Conservation (phyloP, 108 stramenopile genomes). For the Pseudonitzschia multiseries region DNA sequence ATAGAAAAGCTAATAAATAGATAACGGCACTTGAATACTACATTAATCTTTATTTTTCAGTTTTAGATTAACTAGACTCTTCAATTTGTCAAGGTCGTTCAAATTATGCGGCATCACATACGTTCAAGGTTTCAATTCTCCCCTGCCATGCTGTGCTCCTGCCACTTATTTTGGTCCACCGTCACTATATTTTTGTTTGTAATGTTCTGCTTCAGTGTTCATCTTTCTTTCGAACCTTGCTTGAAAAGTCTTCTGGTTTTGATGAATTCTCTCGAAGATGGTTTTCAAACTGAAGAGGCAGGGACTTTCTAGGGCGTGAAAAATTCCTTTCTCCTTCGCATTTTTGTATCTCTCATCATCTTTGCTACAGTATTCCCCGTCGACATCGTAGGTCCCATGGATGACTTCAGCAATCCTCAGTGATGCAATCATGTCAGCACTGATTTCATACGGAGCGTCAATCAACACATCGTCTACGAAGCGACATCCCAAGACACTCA, state of each 20-base stretch:
- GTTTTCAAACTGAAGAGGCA: constrained; percentile 62
- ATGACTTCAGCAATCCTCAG: constrained; percentile 75
- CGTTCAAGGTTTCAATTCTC: background rate
- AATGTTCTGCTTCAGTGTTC: constrained; percentile 74
- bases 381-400: constrained; percentile 54
- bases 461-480: constrained; percentile 97
- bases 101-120: no score
- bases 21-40: background rate
- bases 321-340: constrained; percentile 62
- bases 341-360: constrained; percentile 54
- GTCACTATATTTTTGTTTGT: constrained; percentile 60
- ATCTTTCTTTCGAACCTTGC: constrained; percentile 78
- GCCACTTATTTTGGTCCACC: background rate
- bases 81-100: no score
- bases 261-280: constrained; percentile 68
- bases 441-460: constrained; percentile 90
- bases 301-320: constrained; percentile 40
- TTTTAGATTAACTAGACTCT: no score
- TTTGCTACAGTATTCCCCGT: constrained; percentile 21
- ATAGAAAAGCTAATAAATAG: background rate
- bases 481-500: constrained; percentile 91
- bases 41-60: background rate
- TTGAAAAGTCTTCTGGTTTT: constrained; percentile 74
- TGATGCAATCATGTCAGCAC: constrained; percentile 90
- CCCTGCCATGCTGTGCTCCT: background rate